Evolutionary conservation across 192 early-diverging fungal species (phyloP).

Genomic region (Physocladia obscura): DNA sequence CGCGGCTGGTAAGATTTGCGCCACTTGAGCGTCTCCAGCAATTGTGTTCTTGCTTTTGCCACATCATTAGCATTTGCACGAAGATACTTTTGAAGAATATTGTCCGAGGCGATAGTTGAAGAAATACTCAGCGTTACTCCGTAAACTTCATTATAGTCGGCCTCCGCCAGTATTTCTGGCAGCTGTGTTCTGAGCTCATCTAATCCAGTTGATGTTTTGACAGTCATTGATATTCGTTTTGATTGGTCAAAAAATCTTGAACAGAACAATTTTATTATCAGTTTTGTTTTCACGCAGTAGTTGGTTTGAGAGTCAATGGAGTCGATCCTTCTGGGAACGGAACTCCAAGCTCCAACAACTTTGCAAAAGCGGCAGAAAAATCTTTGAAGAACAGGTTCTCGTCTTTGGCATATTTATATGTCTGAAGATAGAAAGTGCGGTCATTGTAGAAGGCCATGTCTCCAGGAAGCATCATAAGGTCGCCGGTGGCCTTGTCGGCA

Average conservation of each 20-base stretch:
- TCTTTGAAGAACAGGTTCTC: constrained; percentile 84
- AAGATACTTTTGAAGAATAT: neutral
- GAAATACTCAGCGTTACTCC: neutral
- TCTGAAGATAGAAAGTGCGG: constrained; percentile 50
- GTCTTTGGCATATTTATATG: constrained; percentile 88
- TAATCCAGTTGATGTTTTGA: too few species aligned
- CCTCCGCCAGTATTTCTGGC: neutral
- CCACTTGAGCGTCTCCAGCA: neutral
- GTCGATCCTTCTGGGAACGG: constrained; percentile 27
- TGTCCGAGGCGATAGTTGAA: neutral
- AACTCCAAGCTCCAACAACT: constrained; percentile 88
- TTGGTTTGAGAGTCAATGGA: constrained; percentile 18
- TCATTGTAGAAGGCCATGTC: constrained; percentile 66
- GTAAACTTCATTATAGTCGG: neutral
- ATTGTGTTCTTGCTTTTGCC: neutral
- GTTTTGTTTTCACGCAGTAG: constrained; percentile 6
- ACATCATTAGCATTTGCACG: neutral
- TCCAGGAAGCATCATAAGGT: constrained; percentile 69
- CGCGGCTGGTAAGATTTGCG: neutral
- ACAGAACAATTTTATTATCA: too few species aligned
- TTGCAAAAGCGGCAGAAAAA: constrained; percentile 80
- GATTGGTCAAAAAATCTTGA: too few species aligned
- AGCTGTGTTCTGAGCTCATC: neutral
- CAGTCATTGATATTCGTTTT: too few species aligned
- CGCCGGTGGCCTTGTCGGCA: constrained; percentile 72